phyloP scores from a whole-genome alignment of 495 filamentous ascomycete species.

The Penicillium psychrofluorescens region DNA sequence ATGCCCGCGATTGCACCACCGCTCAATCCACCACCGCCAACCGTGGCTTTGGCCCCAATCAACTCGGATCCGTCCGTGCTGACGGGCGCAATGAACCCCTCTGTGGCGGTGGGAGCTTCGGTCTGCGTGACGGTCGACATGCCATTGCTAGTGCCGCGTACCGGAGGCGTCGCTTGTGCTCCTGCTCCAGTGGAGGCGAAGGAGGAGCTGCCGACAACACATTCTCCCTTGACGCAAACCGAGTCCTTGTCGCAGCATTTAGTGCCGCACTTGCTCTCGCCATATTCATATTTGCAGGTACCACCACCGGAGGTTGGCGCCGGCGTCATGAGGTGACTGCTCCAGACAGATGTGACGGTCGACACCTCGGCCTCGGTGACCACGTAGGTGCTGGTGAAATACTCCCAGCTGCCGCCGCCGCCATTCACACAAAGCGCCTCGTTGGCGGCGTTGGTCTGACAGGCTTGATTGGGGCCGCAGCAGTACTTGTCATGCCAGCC shows the following conservation, averaged over 20 bases:
- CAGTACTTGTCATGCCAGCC: constrained; percentile 62
- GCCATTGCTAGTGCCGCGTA: constrained; percentile 63
- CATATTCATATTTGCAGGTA: constrained; percentile 51
- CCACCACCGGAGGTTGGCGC: constrained; percentile 34
- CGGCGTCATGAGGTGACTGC: constrained; percentile 38
- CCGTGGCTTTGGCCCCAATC: constrained; percentile 33
- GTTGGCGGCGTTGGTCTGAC: constrained; percentile 51
- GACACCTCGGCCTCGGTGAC: constrained; percentile 55
- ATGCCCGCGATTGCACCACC: constrained; percentile 91
- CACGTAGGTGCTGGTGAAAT: constrained; percentile 64
- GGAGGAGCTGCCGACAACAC: constrained; percentile 33
- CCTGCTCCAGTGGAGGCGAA: constrained; percentile 23
- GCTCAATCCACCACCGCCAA: constrained; percentile 50
- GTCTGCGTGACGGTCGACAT: constrained; percentile 48
- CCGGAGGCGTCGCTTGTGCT: constrained; percentile 41
- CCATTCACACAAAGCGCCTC: constrained; percentile 48
- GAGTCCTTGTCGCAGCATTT: constrained; percentile 70
- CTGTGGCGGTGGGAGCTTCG: constrained; percentile 47
- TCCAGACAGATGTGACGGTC: constrained; percentile 62
- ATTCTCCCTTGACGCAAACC: constrained; percentile 47
- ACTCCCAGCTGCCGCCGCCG: constrained; percentile 28
- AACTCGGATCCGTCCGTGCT: constrained; percentile 43
- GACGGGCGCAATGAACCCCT: constrained; percentile 51
- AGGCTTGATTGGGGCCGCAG: constrained; percentile 52
- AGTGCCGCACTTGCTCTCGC: constrained; percentile 60